Percentiles rank a stretch among this genome's conserved stretches.
Evolutionary conservation across 768 basidiomycete genomes (phyloP).

Genomic region (Boletus rubescentipes): DNA sequence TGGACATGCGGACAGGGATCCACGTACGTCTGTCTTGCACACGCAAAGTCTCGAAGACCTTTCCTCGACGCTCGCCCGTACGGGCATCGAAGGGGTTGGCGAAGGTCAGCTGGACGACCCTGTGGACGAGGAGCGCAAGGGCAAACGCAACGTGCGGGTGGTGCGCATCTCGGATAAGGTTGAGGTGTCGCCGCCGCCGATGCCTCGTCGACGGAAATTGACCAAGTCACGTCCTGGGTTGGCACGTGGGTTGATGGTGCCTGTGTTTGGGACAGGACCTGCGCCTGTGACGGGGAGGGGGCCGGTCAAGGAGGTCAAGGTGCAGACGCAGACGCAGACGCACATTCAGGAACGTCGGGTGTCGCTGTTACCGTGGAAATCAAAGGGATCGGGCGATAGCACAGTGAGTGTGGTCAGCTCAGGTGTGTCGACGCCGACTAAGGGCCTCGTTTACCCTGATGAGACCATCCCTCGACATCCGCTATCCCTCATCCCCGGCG

Average conservation of each 20-base stretch:
- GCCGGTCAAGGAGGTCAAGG: not conserved
- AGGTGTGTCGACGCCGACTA: not conserved
- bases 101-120: not conserved
- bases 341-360: slow-evolving; percentile 12
- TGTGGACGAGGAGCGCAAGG: slow-evolving; percentile 3
- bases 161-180: slow-evolving; percentile 27
- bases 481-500: not conserved
- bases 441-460: not conserved
- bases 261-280: not conserved
- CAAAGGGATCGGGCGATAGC: slow-evolving; percentile 8
- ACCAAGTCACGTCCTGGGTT: slow-evolving; percentile 19
- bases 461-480: not conserved
- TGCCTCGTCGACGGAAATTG: slow-evolving; percentile 19
- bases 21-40: not conserved
- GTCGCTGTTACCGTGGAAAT: slow-evolving; percentile 25
- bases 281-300: not conserved
- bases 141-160: slow-evolving; percentile 21
- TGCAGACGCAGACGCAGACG: not conserved
- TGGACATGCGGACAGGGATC: not conserved
- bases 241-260: not conserved
- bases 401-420: not conserved
- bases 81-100: slow-evolving; percentile 14
- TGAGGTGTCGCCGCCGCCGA: slow-evolving; percentile 18
- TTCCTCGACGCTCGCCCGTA: slow-evolving; percentile 19
- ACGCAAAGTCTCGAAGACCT: slow-evolving; percentile 28